Conservation (phyloP, 2,329 filamentous ascomycete species). For the Lasiodiplodia sp. region DNA sequence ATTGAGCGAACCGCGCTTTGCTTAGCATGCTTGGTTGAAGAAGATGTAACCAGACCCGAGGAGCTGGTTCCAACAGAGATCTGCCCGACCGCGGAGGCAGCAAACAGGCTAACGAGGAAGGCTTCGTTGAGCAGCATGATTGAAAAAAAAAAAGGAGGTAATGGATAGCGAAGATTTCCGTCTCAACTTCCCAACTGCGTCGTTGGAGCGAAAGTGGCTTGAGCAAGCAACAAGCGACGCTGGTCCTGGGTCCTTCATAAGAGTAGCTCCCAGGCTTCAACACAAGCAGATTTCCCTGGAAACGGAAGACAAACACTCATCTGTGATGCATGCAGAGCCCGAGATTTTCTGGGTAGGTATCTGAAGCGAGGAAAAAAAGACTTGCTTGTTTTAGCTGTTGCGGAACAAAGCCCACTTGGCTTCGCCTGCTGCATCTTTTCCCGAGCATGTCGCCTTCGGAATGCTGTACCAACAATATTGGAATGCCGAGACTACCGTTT, state of each 20-base stretch:
- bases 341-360: neutral
- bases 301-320: neutral
- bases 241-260: slow-evolving; percentile 10
- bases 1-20: neutral
- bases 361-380: neutral
- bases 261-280: neutral
- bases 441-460: neutral
- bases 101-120: neutral
- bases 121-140: neutral
- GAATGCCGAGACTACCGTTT: neutral
- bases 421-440: neutral
- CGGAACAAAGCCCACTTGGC: neutral
- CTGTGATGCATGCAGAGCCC: neutral
- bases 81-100: neutral
- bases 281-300: neutral
- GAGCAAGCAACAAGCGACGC: slow-evolving; percentile 13
- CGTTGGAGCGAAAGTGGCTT: neutral
- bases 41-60: neutral
- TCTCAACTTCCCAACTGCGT: neutral
- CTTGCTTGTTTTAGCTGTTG: neutral
- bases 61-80: neutral
- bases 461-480: neutral
- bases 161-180: neutral
- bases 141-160: neutral
- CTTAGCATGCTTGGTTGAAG: neutral